A percentile compares a stretch with the other conserved stretches of the same genome.
Conservation (phyloP, 371 early-diverging fungal genomes). For the Rhizopus microsporus region DNA sequence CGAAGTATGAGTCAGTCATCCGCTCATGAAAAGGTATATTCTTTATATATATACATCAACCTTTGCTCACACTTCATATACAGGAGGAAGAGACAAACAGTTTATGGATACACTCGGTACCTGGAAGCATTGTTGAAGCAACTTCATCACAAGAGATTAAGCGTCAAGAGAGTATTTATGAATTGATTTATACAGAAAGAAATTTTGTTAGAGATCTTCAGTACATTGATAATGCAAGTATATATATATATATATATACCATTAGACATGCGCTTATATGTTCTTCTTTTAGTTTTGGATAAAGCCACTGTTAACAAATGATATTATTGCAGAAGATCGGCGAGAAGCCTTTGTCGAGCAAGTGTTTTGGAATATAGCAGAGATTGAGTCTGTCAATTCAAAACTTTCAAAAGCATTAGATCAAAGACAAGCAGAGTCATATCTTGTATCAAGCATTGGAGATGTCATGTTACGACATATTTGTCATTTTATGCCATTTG, state of each 20-base stretch:
- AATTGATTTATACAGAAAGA: conserved; percentile 26
- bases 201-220: conserved; percentile 22
- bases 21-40: conserved; percentile 12
- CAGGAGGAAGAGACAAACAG: conserved; percentile 9
- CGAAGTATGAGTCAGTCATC: conserved; percentile 15
- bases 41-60: background rate
- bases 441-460: conserved; percentile 74
- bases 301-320: conserved; percentile 66
- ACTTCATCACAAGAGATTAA: conserved; percentile 19
- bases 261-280: background rate
- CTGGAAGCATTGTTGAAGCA: conserved; percentile 12
- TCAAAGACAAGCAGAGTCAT: conserved; percentile 68
- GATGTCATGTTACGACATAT: conserved; percentile 79
- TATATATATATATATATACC: background rate
- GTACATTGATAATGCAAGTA: conserved; percentile 20
- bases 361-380: conserved; percentile 82
- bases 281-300: conserved; percentile 61
- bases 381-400: conserved; percentile 72
- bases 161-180: conserved; percentile 27
- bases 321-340: conserved; percentile 64
- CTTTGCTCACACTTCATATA: background rate
- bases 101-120: conserved; percentile 25
- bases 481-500: conserved; percentile 73
- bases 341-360: conserved; percentile 70
- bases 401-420: conserved; percentile 66